Percentiles rank a stretch among this genome's conserved stretches.
Evolutionary conservation across 495 filamentous ascomycete genomes (phyloP).

Genomic region (Hypoxylon cercidicola): DNA sequence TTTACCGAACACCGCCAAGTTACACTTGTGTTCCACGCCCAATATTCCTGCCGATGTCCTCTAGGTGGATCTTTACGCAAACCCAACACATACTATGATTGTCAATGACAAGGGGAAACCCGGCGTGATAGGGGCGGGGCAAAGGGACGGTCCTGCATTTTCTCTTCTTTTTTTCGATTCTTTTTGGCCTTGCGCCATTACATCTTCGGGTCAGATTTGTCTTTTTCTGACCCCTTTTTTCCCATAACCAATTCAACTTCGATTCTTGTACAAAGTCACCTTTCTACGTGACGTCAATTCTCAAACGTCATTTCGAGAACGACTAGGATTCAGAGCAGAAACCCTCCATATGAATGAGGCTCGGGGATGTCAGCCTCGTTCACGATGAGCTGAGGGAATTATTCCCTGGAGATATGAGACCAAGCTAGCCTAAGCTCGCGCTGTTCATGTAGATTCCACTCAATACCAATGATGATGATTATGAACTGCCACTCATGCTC

Average conservation of each 20-base stretch:
- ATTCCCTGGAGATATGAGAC: constrained; percentile 3
- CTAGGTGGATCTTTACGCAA: constrained; percentile 22
- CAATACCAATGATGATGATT: constrained; percentile 35
- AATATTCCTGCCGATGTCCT: constrained; percentile 4
- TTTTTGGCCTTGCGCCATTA: constrained; percentile 31
- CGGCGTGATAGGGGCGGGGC: constrained; percentile 29
- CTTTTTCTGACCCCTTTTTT: constrained; percentile 31
- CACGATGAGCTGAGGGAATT: neutral
- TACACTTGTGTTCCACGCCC: constrained; percentile 20
- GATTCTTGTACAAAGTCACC: constrained; percentile 35
- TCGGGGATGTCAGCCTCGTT: neutral
- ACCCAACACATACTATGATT: constrained; percentile 33
- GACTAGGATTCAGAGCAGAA: neutral
- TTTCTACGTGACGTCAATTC: constrained; percentile 18
- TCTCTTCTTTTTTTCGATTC: constrained; percentile 41
- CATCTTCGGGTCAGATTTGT: constrained; percentile 29
- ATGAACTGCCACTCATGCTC: constrained; percentile 18
- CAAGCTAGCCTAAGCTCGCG: constrained; percentile 11
- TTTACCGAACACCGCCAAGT: constrained; percentile 16
- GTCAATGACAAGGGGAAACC: constrained; percentile 35
- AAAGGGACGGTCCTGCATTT: constrained; percentile 33
- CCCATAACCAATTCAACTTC: constrained; percentile 22
- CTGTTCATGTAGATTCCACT: constrained; percentile 29
- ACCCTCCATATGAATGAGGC: neutral
- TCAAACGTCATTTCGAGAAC: constrained; percentile 12